Evolutionary conservation across 208 protist species (phyloP), one percentile per base, ranked within the genome.

Genomic region (Trypanosoma boissoni): DNA sequence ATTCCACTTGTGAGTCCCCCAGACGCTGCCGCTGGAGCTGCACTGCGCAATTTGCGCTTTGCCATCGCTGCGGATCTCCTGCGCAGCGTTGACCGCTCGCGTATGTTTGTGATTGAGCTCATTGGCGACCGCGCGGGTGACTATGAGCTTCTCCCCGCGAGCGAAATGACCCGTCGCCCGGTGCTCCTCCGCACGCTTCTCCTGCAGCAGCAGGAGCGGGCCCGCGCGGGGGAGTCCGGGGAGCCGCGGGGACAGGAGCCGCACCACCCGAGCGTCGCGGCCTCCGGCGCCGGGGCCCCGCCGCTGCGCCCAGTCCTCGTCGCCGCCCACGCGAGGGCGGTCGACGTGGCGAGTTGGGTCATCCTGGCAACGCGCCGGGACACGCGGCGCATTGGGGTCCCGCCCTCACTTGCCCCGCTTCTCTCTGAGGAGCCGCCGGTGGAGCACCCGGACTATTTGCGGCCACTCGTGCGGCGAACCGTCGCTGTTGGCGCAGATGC

Each of bases 121-220:
- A 66, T 94, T 39, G 88, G 88, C 2, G 88, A 94, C 48, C 81
- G 80, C 27, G 68, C 76, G 0, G 88, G 88, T 16, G 79, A 90
- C 39, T 85, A 89, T 64, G 34, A 72, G 20, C 78, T 83, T 23
- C 60, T 77, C 18, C 27, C 69, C 0, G 75, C 80, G 26, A 71
- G 60, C n/a, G 74, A 72, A 9, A 84, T 90, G 73, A 28, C 79
- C 29, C 57, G 42, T 12, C 67, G 48, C 3, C 56, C 23, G 43
- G 21, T 44, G 2, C 36, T 56, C 10, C 14, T 53, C 23, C 46
- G 14, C 23, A 29, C 44, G 9, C 10, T 14, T 14, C 23, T 29
- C 8, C 44, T 12, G 14, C 44, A n/a, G 14, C 21, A 14, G 14
- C 6, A 31, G 44, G 9, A 6, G 14, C 6, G 23, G 14, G 9